A percentile compares a stretch with the other conserved stretches of the same genome.
These are phyloP conservation scores for Amphirosellinia nigrospora DNA, from an alignment of 495 filamentous ascomycete species.

Conservation along the genomic window DNA sequence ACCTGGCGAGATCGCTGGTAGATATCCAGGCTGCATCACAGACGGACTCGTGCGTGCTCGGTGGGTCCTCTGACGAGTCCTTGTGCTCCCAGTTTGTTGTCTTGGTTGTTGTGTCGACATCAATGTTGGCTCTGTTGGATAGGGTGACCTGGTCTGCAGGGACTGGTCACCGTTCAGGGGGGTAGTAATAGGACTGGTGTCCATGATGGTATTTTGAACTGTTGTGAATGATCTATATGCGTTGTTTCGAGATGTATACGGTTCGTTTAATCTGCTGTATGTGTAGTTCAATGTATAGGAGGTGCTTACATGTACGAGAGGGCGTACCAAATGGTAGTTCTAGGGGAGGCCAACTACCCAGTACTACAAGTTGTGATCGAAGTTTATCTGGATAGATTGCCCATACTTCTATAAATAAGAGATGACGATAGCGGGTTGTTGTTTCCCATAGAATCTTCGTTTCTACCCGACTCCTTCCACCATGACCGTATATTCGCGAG, in stretches of 20 bases:
- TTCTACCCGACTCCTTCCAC: slow-evolving; percentile 9
- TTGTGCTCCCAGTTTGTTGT: slow-evolving; percentile 35
- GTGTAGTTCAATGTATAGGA: slow-evolving; percentile 23
- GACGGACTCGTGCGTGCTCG: slow-evolving; percentile 46
- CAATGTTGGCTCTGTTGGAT: slow-evolving; percentile 33
- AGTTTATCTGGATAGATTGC: background rate
- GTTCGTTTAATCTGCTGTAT: slow-evolving; percentile 26
- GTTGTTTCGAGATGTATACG: slow-evolving; percentile 13
- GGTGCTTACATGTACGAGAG: background rate
- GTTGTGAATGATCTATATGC: slow-evolving; percentile 29
- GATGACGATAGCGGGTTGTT: background rate
- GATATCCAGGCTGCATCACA: slow-evolving; percentile 45
- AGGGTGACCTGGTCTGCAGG: slow-evolving; percentile 30
- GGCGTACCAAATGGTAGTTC: background rate
- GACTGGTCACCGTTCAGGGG: slow-evolving; percentile 12
- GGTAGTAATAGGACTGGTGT: slow-evolving; percentile 22
- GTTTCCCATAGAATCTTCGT: background rate
- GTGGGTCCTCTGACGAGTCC: slow-evolving; percentile 46
- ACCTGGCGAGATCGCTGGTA: slow-evolving; percentile 32
- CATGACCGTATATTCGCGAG: background rate
- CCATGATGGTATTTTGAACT: slow-evolving; percentile 31
- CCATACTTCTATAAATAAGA: background rate
- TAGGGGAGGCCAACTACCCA: background rate
- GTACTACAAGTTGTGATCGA: background rate
- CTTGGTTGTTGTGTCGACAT: slow-evolving; percentile 26